phyloP scores from a whole-genome alignment of 352 stramenopile species.

The Phytopythium helicoides region DNA sequence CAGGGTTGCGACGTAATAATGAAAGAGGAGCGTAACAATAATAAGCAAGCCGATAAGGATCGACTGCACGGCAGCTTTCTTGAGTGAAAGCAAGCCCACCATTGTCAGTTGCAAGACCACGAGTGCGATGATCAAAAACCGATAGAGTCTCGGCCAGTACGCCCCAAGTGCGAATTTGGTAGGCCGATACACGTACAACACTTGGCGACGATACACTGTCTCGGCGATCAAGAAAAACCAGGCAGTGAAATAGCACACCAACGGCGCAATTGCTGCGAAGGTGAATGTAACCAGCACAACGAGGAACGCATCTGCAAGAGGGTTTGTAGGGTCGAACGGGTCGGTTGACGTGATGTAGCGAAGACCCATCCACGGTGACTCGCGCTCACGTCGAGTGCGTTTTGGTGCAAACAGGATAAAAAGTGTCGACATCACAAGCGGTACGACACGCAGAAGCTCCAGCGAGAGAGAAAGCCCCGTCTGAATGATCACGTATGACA shows the following conservation, averaged over 20 bases:
- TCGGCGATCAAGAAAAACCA: conserved; percentile 74
- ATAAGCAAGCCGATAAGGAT: conserved; percentile 31
- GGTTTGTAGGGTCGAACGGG: conserved; percentile 55
- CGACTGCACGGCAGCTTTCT: conserved; percentile 40
- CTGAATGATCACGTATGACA: conserved; percentile 76
- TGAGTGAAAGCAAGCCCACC: conserved; percentile 78
- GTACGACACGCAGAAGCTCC: conserved; percentile 62
- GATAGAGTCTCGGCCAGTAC: conserved; percentile 75
- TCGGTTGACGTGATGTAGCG: conserved; percentile 43
- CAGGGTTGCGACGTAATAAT: conserved; percentile 52
- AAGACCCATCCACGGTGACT: conserved; percentile 55
- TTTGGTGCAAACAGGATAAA: conserved; percentile 62
- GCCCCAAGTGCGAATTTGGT: conserved; percentile 54
- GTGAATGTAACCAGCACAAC: conserved; percentile 72
- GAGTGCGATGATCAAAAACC: conserved; percentile 72
- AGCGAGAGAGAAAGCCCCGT: conserved; percentile 57
- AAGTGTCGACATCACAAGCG: conserved; percentile 40
- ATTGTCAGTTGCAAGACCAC: conserved; percentile 74
- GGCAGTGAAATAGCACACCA: conserved; percentile 74
- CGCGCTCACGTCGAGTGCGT: conserved; percentile 54
- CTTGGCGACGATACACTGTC: conserved; percentile 64
- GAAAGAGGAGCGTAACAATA: conserved; percentile 49
- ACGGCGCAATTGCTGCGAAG: conserved; percentile 74
- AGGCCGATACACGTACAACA: conserved; percentile 69
- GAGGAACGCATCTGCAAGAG: conserved; percentile 62